Evolutionary conservation across 108 stramenopile species (phyloP).

Genomic region (Fragilaria crotonensis): DNA sequence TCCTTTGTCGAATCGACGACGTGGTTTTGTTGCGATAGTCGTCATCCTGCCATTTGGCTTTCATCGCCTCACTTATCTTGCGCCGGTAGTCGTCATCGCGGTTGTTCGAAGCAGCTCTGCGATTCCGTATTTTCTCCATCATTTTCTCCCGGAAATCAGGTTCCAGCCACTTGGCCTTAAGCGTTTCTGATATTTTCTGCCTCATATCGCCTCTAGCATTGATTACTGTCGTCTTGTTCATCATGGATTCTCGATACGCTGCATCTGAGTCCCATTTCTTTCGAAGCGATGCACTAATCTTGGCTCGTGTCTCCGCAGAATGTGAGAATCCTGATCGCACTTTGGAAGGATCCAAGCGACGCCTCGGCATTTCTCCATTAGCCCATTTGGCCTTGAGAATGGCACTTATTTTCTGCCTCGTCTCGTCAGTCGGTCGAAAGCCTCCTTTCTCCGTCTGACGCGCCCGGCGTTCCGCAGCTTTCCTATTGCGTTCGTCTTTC

Average conservation of each 20-base stretch:
- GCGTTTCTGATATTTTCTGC: conserved; percentile 50
- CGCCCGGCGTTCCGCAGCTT: conserved; percentile 50
- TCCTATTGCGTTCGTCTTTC: conserved; percentile 42
- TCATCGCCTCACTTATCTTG: conserved; percentile 78
- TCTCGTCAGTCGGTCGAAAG: conserved; percentile 68
- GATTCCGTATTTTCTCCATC: conserved; percentile 58
- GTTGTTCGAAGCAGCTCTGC: conserved; percentile 9
- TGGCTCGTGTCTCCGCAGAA: conserved; percentile 68
- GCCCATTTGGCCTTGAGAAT: conserved; percentile 72
- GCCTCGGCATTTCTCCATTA: conserved; percentile 45
- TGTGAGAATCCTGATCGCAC: conserved; percentile 59
- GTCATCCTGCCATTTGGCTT: conserved; percentile 74
- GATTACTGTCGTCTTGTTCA: conserved; percentile 26
- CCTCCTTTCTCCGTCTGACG: conserved; percentile 77
- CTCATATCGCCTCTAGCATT: conserved; percentile 21
- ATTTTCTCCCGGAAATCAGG: conserved; percentile 64
- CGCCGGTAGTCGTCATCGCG: conserved; percentile 35
- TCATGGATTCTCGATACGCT: conserved; percentile 58
- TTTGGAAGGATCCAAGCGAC: conserved; percentile 34
- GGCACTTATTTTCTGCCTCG: conserved; percentile 63
- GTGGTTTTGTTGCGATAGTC: conserved; percentile 59
- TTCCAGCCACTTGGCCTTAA: conserved; percentile 74
- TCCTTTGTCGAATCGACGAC: conserved; percentile 44
- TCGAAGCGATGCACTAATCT: conserved; percentile 62
- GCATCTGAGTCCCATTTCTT: conserved; percentile 58